A percentile compares a stretch with the other conserved stretches of the same genome.
phyloP scores from a whole-genome alignment of 768 basidiomycete species.

The Agaricus sinodeliciosus region DNA sequence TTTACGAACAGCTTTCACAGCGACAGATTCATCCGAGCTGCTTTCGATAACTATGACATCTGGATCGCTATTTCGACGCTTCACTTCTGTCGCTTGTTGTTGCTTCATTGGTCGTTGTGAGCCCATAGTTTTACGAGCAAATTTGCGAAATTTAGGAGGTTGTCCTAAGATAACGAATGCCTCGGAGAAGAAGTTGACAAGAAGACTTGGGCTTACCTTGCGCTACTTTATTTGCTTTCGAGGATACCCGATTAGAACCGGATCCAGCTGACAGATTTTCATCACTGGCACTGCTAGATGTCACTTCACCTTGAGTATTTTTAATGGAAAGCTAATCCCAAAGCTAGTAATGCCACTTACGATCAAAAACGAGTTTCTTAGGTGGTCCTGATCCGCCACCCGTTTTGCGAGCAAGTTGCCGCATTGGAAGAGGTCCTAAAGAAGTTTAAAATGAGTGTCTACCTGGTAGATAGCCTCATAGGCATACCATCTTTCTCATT shows the following conservation, averaged over 20 bases:
- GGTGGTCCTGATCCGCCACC: neutral
- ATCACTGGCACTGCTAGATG: neutral
- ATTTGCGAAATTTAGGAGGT: no score
- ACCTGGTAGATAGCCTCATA: no score
- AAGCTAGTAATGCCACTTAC: neutral
- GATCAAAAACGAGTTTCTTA: neutral
- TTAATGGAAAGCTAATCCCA: neutral
- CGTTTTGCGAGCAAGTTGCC: conserved; percentile 4
- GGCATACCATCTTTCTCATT: neutral
- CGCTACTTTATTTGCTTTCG: neutral
- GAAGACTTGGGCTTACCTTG: neutral
- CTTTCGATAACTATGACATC: conserved; percentile 5
- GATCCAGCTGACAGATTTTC: neutral
- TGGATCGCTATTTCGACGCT: neutral
- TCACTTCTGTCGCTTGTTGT: neutral
- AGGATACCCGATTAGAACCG: neutral
- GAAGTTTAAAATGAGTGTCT: no score
- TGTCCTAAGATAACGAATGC: no score
- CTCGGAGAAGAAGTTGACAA: no score
- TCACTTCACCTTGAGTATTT: neutral
- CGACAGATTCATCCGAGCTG: neutral
- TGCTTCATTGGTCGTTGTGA: neutral
- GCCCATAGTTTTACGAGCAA: no score
- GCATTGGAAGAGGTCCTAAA: no score
- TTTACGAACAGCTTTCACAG: neutral